Conservation (phyloP, 352 stramenopile species). For the Phytophthora ohioensis region DNA sequence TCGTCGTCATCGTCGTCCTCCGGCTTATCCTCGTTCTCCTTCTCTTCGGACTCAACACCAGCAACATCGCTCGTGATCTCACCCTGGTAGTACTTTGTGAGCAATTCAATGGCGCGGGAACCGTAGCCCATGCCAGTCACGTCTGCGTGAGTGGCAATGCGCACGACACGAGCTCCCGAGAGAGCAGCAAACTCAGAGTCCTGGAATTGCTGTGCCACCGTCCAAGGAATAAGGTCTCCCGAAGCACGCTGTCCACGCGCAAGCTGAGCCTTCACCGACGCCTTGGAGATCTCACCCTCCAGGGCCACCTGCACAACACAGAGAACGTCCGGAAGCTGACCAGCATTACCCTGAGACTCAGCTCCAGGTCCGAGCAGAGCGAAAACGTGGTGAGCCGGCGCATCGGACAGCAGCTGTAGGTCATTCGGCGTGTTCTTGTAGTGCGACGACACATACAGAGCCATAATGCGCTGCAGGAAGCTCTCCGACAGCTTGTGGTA, state of each 20-base stretch:
- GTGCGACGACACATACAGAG: constrained; percentile 98
- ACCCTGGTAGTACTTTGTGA: constrained; percentile 98
- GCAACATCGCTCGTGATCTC: constrained; percentile 84
- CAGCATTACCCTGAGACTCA: constrained; percentile 90
- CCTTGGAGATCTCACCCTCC: constrained; percentile 97
- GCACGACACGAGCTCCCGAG: constrained; percentile 97
- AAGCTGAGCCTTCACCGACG: constrained; percentile 96
- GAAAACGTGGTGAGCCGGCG: constrained; percentile 98
- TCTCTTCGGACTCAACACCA: constrained; percentile 41
- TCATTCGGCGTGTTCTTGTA: constrained; percentile 99
- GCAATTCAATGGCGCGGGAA: constrained; percentile 94
- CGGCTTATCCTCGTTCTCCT: constrained; percentile 42
- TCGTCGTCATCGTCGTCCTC: constrained; percentile 45
- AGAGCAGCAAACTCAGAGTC: constrained; percentile 98
- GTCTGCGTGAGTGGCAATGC: constrained; percentile 98
- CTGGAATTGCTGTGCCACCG: constrained; percentile 99
- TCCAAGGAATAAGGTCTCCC: constrained; percentile 99
- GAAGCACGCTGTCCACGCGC: constrained; percentile 95
- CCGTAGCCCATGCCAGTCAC: constrained; percentile 98
- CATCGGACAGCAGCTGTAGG: constrained; percentile 98
- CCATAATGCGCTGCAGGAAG: constrained; percentile 94
- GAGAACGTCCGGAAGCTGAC: constrained; percentile 97
- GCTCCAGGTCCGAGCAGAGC: constrained; percentile 96
- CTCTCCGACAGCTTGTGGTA: constrained; percentile 99
- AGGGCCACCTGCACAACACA: constrained; percentile 98